A percentile compares a stretch with the other conserved stretches of the same genome.
Conservation (phyloP, 352 stramenopile species). For the Phytophthora fragariae region DNA sequence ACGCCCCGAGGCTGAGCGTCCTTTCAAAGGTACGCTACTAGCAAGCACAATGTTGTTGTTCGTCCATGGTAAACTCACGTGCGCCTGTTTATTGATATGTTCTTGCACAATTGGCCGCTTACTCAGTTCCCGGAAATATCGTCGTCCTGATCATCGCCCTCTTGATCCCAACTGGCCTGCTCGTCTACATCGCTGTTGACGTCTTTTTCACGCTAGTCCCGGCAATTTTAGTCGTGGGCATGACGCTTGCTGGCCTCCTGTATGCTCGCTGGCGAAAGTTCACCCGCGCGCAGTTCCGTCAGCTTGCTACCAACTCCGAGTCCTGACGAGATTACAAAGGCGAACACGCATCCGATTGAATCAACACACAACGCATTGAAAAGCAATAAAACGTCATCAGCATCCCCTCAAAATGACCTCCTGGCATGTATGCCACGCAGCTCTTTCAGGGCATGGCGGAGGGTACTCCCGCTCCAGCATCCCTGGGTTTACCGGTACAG, state of each 20-base stretch:
- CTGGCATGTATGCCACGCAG: too few relatives aligned
- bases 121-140: slow-evolving; percentile 45
- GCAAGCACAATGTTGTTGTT: slow-evolving; percentile 13
- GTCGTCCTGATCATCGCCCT: slow-evolving; percentile 38
- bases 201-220: slow-evolving; percentile 55
- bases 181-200: slow-evolving; percentile 57
- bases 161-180: slow-evolving; percentile 44
- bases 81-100: neutral
- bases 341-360: slow-evolving; percentile 6
- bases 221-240: slow-evolving; percentile 46
- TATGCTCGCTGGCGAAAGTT: slow-evolving; percentile 60
- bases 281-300: slow-evolving; percentile 50
- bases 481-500: too few relatives aligned
- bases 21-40: slow-evolving; percentile 42
- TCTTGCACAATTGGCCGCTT: neutral
- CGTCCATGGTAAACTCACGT: neutral
- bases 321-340: slow-evolving; percentile 16
- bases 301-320: slow-evolving; percentile 36
- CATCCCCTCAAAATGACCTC: too few relatives aligned
- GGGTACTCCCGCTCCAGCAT: too few relatives aligned
- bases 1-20: slow-evolving; percentile 41
- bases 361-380: neutral
- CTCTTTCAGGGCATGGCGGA: too few relatives aligned
- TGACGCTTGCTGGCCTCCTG: slow-evolving; percentile 44
- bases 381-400: too few relatives aligned